Conservation (phyloP, 805 yeast species). For the Isabelozyma gotoi region DNA sequence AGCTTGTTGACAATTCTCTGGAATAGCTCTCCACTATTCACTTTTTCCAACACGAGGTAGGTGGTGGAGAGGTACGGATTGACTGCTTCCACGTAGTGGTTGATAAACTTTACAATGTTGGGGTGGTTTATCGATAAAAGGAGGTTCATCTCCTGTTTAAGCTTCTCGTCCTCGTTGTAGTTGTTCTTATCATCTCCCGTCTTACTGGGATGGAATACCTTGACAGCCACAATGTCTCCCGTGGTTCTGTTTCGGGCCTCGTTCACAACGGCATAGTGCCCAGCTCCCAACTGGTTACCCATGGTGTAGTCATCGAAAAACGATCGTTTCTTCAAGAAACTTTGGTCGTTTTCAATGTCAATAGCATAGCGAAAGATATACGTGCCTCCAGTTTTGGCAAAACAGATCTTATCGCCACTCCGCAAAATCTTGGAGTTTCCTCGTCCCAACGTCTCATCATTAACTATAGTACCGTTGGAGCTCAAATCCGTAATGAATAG, state of each 20-base stretch:
- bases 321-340: conserved; percentile 26
- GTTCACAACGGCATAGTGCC: conserved; percentile 81
- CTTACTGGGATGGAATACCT: conserved; percentile 63
- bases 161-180: conserved; percentile 37
- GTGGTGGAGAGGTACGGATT: conserved; percentile 53
- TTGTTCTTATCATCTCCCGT: conserved; percentile 11
- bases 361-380: conserved; percentile 47
- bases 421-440: conserved; percentile 50
- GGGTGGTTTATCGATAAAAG: conserved; percentile 65
- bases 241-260: conserved; percentile 59
- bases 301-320: conserved; percentile 58
- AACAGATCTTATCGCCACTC: conserved; percentile 62
- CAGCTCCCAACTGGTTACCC: conserved; percentile 66
- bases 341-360: conserved; percentile 21
- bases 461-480: conserved; percentile 68
- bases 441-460: conserved; percentile 52
- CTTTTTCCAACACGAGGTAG: conserved; percentile 68
- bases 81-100: conserved; percentile 53
- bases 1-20: conserved; percentile 69
- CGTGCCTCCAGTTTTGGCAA: conserved; percentile 52
- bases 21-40: conserved; percentile 73
- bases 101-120: conserved; percentile 65
- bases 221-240: conserved; percentile 68
- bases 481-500: conserved; percentile 55
- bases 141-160: conserved; percentile 68